Base-by-base conservation (phyloP, 768 basidiomycete species). In the Macrolepiota dolichaula region DNA sequence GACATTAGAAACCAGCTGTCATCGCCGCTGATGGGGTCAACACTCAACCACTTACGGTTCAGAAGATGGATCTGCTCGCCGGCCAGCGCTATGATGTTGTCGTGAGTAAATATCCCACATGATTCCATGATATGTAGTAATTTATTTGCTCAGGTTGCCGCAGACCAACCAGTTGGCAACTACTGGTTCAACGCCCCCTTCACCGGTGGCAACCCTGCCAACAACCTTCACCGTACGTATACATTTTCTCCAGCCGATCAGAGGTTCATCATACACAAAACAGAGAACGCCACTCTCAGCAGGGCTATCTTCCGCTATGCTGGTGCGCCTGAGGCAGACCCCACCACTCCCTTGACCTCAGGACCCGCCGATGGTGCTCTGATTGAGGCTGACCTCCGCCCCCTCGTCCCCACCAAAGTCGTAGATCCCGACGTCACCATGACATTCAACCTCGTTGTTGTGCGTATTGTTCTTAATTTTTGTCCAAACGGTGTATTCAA, bases 1-100 rank as follows among this genome's bases (percentile, higher is more conserved):
- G 7, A 32, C 1, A 40, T 19, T 42, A 29, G 51, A 24, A 7
- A 3, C 7, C 40, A 69, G 66, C 66, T 49, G 71, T 83, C 63
- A 74, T 76, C 50, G 72, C 76, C 66, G 74, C 74, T 17, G 81
- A 80, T 60, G 78, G 78, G 40, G 67, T 70, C 5, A 68, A 71
- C 19, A 72, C 71, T 29, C 64, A 67, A 17, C 66, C 74, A 10
- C 64, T 63, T 22, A 65, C 63, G 13, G 80, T 81, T 3, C 76
- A 78, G 57, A 72, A 68, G 29, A 68, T 82, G 36, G 72, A 76
- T 6, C 67, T 84, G 56, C 76, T 74, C 55, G 76, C 80, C 3
- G 81, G 77, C 1, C 84, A 85, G 67, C 77, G 84, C 15, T 85
- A 85, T 65, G 81, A 69, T 1, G 69, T 76, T 11, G 71, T 77